Base-by-base conservation (phyloP, 352 stramenopile species). In the Phytophthora fragariaefolia region DNA sequence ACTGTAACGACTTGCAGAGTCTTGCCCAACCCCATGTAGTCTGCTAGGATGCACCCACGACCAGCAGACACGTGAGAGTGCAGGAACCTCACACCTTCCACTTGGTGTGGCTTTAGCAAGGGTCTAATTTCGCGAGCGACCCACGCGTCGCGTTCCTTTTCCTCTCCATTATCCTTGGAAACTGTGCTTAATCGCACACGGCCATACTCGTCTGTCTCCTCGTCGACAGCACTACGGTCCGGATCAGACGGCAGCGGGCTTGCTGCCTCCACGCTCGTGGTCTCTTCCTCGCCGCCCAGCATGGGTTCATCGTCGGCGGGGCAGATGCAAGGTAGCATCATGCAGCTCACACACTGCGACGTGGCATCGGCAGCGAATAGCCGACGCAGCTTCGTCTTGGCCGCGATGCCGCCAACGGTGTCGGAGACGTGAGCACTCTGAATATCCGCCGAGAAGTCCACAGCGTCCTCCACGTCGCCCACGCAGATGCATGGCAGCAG, bases 1-100 rank as follows among this genome's bases (percentile, higher is more conserved):
- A 90, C 83, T 7, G 88, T 83, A 38, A 97, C 90, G 20, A 96
- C 86, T 66, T 96, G 86, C 27, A 97, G 63, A 43, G 90, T 97
- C 74, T 97, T 97, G 52, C 90, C 90, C 23, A 97, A 84, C 7
- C 90, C 90, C 90, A 97, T 97, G 63, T 96, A 96, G 72, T 97
- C 90, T 23, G 89, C 90, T 17, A 97, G 74, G 38, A 97, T 95
- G 63, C 89, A 97, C 10, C 89, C 89, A 60, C 78, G 80, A 38
- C 79, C 59, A 7, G 73, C 76, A 26, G 36, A 30, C 24, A 93
- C 68, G 52, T 95, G 73, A 3, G 74, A 66, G 55, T 87, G 70
- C 30, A 96, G 51, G 58, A 96, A 96, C 22, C 75, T 61, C 13
- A 95, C 77, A 18, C 89, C 89, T 47, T 89, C 78, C 3, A 82